phyloP scores from a whole-genome alignment of 2,329 filamentous ascomycete species.

The Xylaria polymorpha region DNA sequence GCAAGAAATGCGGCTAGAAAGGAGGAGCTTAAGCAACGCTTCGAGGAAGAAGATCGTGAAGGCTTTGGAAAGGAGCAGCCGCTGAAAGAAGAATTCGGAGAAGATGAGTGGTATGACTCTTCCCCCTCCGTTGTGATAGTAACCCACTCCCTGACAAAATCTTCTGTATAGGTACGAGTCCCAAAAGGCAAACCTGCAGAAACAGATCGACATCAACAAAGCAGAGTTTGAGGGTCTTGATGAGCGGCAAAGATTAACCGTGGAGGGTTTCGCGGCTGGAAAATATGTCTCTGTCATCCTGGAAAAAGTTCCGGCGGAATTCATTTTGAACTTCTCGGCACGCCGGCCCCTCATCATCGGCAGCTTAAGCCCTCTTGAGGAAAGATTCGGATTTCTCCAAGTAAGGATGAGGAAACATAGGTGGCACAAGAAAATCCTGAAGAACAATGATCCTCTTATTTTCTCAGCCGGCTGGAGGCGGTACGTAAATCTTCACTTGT shows the following conservation, averaged over 20 bases:
- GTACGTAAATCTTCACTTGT: constrained; percentile 61
- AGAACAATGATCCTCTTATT: constrained; percentile 97
- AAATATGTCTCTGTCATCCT: constrained; percentile 94
- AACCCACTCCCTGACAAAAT: constrained; percentile 11
- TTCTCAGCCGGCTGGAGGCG: constrained; percentile 96
- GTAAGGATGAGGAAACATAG: constrained; percentile 96
- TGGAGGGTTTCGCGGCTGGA: constrained; percentile 91
- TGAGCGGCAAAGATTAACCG: constrained; percentile 80
- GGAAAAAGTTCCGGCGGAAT: constrained; percentile 90
- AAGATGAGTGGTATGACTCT: constrained; percentile 97
- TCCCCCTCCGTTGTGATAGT: not conserved
- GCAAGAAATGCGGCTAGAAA: constrained; percentile 91
- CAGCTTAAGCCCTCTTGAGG: constrained; percentile 91
- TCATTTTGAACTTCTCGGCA: constrained; percentile 83
- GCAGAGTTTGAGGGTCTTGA: constrained; percentile 91
- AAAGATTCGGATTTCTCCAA: constrained; percentile 95
- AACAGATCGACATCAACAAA: constrained; percentile 96
- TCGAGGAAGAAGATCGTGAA: constrained; percentile 98
- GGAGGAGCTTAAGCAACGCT: constrained; percentile 92
- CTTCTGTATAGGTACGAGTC: constrained; percentile 31
- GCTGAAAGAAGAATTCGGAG: constrained; percentile 80
- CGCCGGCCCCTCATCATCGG: constrained; percentile 87
- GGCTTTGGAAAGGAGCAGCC: constrained; percentile 79
- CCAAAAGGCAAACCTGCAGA: constrained; percentile 93
- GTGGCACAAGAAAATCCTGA: constrained; percentile 99